These are phyloP conservation scores for Iris macrosiphon DNA, from an alignment of 106 monocot genomes.

Conservation along the genomic window DNA sequence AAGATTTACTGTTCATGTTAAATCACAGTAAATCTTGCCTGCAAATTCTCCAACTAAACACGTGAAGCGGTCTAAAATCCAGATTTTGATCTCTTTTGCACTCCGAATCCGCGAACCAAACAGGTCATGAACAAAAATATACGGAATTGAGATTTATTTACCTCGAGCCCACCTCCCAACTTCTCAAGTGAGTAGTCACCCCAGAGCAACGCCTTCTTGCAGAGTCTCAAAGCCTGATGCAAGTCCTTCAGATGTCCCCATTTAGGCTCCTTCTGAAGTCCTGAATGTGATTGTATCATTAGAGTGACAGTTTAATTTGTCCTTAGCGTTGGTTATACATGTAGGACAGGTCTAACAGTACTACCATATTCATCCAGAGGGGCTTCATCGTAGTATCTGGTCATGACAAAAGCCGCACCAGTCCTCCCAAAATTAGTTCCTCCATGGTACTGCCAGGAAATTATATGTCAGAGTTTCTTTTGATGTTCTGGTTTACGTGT, in stretches of 20 bases:
- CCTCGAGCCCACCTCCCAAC: neutral
- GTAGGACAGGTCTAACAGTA: too few species aligned
- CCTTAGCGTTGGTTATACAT: too few species aligned
- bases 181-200: constrained; percentile 13
- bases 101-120: too few species aligned
- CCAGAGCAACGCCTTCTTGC: constrained; percentile 66
- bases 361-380: constrained; percentile 92
- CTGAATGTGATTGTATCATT: constrained; percentile 12
- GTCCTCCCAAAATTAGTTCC: constrained; percentile 91
- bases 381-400: constrained; percentile 90
- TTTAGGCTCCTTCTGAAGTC: constrained; percentile 76
- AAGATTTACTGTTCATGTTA: too few species aligned
- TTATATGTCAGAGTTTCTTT: too few species aligned
- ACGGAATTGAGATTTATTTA: neutral
- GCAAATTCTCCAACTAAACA: too few species aligned
- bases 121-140: too few species aligned
- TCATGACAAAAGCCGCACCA: constrained; percentile 51
- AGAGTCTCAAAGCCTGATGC: constrained; percentile 52
- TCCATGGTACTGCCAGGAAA: constrained; percentile 84
- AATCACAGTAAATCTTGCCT: too few species aligned
- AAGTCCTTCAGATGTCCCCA: constrained; percentile 81
- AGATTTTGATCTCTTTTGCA: too few species aligned
- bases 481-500: too few species aligned
- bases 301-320: too few species aligned
- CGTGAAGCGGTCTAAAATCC: too few species aligned